Evolutionary conservation across 225 moss, liverwort and hornwort genomes (phyloP), one percentile per base, ranked within the genome.

Genomic region (Bryum argenteum): DNA sequence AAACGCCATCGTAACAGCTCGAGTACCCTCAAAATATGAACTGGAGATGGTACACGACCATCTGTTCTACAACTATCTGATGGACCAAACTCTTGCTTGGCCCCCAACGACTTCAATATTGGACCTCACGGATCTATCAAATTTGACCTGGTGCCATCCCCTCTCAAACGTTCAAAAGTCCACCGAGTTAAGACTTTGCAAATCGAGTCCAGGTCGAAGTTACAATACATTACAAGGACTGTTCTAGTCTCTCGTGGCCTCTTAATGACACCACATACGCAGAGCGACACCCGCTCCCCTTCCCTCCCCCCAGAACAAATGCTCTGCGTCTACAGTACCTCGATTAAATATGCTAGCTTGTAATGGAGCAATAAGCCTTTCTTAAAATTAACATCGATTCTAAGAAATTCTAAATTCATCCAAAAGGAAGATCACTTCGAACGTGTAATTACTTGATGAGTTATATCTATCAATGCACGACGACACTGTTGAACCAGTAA

Each of bases 391-490:
- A 56, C 66, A 73, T 21, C 63, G 17, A 65, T 57, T 39, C 65
- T 68, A n/a, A 11, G 37, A 28, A 2, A 6, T 33, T 33, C 33
- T 33, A 3, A 33, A 51, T 67, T 71, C 70, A 47, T 62, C 22
- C 17, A 76, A 39, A 66, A 19, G 24, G 58, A 38, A 38, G 20
- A n/a, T 33, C 84, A 98, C 80, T 92, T 92, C 18, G 87, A 82
- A 42, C 97, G 83, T 17, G 84, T 92, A 22, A 88, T 84, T 62
- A 94, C 76, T 75, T 88, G 80, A 64, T 84, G 80, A 41, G 97
- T 89, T 81, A 92, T 66, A 58, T 94, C 92, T 71, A 69, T 76
- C 59, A 98, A 84, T 63, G 92, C 97, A 72, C 87, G 87, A 66
- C 97, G 86, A 84, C 91, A 89, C 65, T 94, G 83, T 57, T 81